Percentiles rank a stretch among this genome's conserved stretches.
These are phyloP conservation scores for Flaveria robusta DNA, from an alignment of 129 eudicot genomes.

Conservation along the genomic window DNA sequence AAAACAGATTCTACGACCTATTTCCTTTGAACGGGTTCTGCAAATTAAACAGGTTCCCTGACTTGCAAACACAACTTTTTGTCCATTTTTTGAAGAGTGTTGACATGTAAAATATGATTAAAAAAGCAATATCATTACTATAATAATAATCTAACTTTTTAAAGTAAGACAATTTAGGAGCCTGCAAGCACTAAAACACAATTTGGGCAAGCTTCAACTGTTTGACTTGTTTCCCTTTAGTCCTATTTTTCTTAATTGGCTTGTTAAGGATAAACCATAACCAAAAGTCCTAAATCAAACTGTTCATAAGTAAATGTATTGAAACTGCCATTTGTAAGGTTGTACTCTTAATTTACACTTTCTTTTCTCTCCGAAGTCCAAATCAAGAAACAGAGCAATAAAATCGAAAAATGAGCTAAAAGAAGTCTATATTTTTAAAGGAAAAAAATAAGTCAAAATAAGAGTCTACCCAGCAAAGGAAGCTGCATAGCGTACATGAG, in stretches of 20 bases:
- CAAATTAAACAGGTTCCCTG: not conserved
- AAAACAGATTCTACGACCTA: not conserved
- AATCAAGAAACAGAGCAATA: not conserved
- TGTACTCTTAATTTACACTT: not conserved
- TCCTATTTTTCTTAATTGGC: too few relatives aligned
- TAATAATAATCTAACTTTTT: not conserved
- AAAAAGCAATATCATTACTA: not conserved
- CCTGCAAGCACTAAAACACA: not conserved
- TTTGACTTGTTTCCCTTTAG: conserved; percentile 3
- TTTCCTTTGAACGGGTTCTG: too few relatives aligned
- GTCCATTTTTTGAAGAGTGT: not conserved
- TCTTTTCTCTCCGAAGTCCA: not conserved
- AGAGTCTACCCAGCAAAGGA: conserved; percentile 84
- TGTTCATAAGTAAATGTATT: not conserved
- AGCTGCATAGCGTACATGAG: conserved; percentile 94
- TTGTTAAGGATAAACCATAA: not conserved
- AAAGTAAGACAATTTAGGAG: not conserved
- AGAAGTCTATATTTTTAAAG: not conserved
- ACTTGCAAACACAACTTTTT: not conserved
- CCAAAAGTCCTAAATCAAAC: conserved; percentile 1
- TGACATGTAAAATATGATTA: conserved; percentile 3
- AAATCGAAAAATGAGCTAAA: not conserved
- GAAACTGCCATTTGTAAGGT: not conserved
- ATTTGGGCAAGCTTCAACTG: not conserved
- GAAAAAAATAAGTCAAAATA: conserved; percentile 9